These are phyloP conservation scores for Colletotrichum coccodes DNA, from an alignment of 2,329 filamentous ascomycete genomes.

Conservation along the genomic window DNA sequence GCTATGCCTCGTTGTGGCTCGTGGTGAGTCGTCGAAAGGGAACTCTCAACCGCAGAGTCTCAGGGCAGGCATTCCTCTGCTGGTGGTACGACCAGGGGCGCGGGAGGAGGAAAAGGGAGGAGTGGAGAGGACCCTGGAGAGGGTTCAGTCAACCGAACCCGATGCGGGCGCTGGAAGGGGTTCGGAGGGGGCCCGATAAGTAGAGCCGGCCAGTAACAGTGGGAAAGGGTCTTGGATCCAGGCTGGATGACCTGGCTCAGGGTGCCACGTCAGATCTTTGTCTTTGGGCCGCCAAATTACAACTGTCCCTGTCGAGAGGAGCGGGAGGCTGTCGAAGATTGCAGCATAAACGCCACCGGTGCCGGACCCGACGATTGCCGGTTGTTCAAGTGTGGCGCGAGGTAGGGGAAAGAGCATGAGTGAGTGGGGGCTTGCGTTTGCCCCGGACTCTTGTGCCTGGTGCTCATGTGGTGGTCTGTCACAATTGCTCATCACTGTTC, in stretches of 20 bases:
- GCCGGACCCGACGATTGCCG: not conserved
- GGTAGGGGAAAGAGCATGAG: not conserved
- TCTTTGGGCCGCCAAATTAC: not conserved
- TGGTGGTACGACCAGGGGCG: constrained; percentile 7
- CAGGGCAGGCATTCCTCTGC: not conserved
- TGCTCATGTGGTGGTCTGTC: not conserved
- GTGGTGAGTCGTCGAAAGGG: not conserved
- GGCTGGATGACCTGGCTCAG: not conserved
- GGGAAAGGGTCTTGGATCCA: not conserved
- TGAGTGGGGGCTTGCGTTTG: not conserved
- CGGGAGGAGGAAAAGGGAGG: not conserved
- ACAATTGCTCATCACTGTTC: not conserved
- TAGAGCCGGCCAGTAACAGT: not conserved
- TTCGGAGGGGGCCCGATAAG: not conserved
- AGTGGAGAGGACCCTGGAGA: not conserved
- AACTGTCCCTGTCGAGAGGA: not conserved
- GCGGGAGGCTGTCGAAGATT: not conserved
- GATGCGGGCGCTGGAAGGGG: not conserved
- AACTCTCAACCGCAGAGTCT: not conserved
- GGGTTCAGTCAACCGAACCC: not conserved
- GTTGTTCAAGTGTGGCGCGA: not conserved
- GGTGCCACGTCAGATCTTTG: constrained; percentile 17
- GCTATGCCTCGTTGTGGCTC: not conserved
- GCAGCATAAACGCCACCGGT: not conserved
- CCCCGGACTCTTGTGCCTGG: not conserved